These are phyloP conservation scores for Aureobasidium vineae DNA, from an alignment of 2,329 filamentous ascomycete genomes.

Conservation along the genomic window DNA sequence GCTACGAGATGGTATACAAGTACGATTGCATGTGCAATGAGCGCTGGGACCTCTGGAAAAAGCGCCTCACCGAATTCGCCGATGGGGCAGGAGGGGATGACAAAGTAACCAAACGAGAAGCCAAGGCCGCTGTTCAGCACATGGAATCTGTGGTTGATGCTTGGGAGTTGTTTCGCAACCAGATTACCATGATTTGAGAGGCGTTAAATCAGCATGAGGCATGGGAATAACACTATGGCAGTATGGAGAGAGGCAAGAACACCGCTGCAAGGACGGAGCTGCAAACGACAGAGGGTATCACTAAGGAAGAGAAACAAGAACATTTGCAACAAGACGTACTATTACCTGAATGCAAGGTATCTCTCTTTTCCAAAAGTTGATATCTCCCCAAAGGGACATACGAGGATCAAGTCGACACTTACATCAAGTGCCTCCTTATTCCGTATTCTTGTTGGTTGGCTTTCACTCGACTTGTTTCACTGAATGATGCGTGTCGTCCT, in stretches of 20 bases:
- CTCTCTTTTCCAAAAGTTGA: background rate
- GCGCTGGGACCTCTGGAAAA: background rate
- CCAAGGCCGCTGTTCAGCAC: background rate
- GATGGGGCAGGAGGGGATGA: background rate
- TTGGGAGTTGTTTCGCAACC: background rate
- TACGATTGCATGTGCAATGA: background rate
- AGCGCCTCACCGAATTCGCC: background rate
- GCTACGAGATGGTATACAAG: background rate
- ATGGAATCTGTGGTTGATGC: background rate
- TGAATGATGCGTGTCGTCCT: background rate
- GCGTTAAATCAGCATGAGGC: too few species aligned
- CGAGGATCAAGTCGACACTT: too few species aligned
- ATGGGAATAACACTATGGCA: background rate
- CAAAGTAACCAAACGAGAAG: background rate
- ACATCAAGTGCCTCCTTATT: too few species aligned
- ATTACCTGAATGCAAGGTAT: background rate
- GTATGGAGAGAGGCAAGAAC: background rate
- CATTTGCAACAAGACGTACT: background rate
- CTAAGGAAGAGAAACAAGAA: background rate
- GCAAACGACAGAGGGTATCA: background rate
- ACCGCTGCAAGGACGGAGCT: background rate
- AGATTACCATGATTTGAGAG: background rate
- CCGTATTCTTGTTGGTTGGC: background rate
- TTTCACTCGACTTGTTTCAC: background rate
- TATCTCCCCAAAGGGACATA: too few species aligned